Conservation (phyloP, 306 rosid genomes). For the Sophora flavescens region DNA sequence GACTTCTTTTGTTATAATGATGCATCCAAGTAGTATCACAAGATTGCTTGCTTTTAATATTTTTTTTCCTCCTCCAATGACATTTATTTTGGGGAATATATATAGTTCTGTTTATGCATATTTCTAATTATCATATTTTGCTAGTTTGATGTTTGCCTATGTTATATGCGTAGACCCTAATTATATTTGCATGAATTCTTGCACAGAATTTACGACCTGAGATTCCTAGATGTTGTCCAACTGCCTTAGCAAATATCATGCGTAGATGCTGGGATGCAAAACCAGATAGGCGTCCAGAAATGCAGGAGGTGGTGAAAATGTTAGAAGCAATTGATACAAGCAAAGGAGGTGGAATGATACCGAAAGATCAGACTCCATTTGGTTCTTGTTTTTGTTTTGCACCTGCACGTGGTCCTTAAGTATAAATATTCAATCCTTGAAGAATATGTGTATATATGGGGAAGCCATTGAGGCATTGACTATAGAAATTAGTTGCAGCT, state of each 20-base stretch:
- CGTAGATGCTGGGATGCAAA: constrained; percentile 82
- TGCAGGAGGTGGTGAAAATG: constrained; percentile 80
- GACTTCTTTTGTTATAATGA: background rate
- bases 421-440: background rate
- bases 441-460: background rate
- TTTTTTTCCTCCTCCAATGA: background rate
- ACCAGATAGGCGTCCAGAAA: constrained; percentile 81
- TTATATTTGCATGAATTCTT: background rate
- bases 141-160: background rate
- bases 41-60: background rate
- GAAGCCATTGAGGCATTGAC: background rate
- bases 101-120: background rate
- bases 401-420: constrained; percentile 64
- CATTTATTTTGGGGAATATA: background rate
- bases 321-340: constrained; percentile 82
- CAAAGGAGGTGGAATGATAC: constrained; percentile 94
- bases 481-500: constrained; percentile 5
- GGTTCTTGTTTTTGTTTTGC: constrained; percentile 84
- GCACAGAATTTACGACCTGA: constrained; percentile 83
- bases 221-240: constrained; percentile 84
- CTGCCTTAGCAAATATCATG: constrained; percentile 64
- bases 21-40: background rate
- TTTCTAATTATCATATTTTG: background rate
- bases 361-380: constrained; percentile 61
- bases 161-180: background rate